Base-by-base conservation (phyloP, 2,329 filamentous ascomycete species). In the Xylaria arbuscula region DNA sequence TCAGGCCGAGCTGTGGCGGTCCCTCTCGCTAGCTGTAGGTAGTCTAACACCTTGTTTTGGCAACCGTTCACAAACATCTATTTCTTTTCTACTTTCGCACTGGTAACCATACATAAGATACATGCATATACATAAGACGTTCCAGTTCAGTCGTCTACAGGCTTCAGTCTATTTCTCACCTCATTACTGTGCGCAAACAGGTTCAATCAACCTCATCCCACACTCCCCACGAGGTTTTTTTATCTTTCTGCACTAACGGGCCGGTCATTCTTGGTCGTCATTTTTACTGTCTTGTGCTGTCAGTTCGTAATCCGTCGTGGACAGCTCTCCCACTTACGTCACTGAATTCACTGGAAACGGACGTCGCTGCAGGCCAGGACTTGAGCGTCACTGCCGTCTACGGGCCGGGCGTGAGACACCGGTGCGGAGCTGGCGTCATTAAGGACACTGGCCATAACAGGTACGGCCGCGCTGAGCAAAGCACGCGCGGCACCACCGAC, bases 1-100 rank as follows among this genome's bases (percentile, higher is more conserved):
- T 66, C 64, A 66, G 64, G 36, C 64, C 64, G 56, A 48, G 42
- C 24, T 56, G 57, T 56, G 50, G 57, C n/a, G 38, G 45, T 40
- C 17, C 40, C 15, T 45, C 17, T n/a, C 3, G 13, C n/a, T 19
- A 40, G 28, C 62, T 36, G 28, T 17, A 17, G 19, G 17, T 45
- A 36, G 24, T 19, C 9, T 5, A 24, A 45, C 19, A 28, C 22
- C 38, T 10, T 1, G 15, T 19, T 7, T n/a, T 55, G 19, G n/a
- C 10, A 22, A 10, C 51, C 15, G 36, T n/a, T 53, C 22, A 36
- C 51, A 38, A 36, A 55, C 32, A 22, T n/a, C 15, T 22, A 19
- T 13, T 48, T 48, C 4, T 19, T 55, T 55, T 28, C 28, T 28
- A 28, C 28, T 28, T 28, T 28, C 28, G 28, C 5, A 28, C 3